Conservation (phyloP, 2,329 filamentous ascomycete species). For the Clonostachys rosea region DNA sequence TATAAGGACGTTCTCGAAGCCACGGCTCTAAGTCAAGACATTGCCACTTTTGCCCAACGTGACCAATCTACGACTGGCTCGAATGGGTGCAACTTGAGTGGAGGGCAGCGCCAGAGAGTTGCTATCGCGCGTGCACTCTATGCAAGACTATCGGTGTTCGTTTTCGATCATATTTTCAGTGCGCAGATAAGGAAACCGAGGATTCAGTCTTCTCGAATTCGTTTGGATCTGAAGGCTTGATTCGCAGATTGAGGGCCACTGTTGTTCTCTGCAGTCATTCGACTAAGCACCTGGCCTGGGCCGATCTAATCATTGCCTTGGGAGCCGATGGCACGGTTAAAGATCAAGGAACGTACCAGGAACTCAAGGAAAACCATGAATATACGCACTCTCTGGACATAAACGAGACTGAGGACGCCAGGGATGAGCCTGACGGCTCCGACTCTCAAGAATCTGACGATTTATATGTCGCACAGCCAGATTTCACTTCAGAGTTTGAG, state of each 20-base stretch:
- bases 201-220: conserved; percentile 33
- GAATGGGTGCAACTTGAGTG: conserved; percentile 33
- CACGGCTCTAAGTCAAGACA: conserved; percentile 21
- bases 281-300: conserved; percentile 20
- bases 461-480: too few species aligned
- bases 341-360: conserved; percentile 28
- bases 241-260: conserved; percentile 27
- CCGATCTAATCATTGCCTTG: conserved; percentile 43
- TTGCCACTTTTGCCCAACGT: conserved; percentile 21
- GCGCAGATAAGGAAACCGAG: conserved; percentile 36
- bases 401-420: too few species aligned
- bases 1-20: conserved; percentile 27
- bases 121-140: conserved; percentile 40
- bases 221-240: conserved; percentile 31
- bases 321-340: conserved; percentile 29
- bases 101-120: conserved; percentile 31
- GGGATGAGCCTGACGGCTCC: too few species aligned
- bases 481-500: too few species aligned
- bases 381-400: conserved; percentile 30
- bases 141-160: conserved; percentile 24
- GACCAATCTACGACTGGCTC: conserved; percentile 31
- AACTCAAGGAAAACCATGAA: conserved; percentile 20
- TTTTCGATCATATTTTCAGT: conserved; percentile 41
- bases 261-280: conserved; percentile 32
- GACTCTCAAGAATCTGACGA: too few species aligned